Percentiles rank a stretch among this genome's conserved stretches.
These are phyloP conservation scores for Aureobasidium melanogenum DNA, from an alignment of 2,329 filamentous ascomycete species.

Conservation along the genomic window DNA sequence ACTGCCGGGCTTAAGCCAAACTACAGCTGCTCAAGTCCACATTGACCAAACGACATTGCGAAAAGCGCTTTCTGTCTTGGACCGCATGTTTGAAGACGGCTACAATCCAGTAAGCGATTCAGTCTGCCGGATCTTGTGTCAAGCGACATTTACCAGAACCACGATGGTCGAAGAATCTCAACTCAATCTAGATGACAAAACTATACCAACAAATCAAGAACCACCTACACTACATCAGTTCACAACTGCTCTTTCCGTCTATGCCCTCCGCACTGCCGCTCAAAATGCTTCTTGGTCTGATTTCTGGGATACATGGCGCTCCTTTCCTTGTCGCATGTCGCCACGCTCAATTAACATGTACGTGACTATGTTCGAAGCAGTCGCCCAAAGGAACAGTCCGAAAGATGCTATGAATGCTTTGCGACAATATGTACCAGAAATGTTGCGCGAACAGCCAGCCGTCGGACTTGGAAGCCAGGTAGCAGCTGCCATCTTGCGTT, in stretches of 20 bases:
- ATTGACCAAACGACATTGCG: conserved; percentile 17
- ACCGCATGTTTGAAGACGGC: conserved; percentile 34
- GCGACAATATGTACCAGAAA: conserved; percentile 50
- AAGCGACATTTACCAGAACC: neutral
- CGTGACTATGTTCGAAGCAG: conserved; percentile 41
- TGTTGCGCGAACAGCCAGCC: conserved; percentile 46
- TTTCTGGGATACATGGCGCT: conserved; percentile 55
- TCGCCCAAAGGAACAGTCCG: conserved; percentile 32
- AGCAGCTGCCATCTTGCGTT: conserved; percentile 42
- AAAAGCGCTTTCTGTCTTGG: conserved; percentile 32
- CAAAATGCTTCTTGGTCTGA: conserved; percentile 33
- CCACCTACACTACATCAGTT: conserved; percentile 34
- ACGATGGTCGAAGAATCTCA: neutral
- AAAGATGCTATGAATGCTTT: conserved; percentile 41
- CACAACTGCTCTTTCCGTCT: conserved; percentile 21
- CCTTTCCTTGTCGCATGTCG: conserved; percentile 42
- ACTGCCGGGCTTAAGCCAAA: conserved; percentile 17
- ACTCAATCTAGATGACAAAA: neutral
- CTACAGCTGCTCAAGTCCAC: conserved; percentile 13
- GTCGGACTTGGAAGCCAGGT: conserved; percentile 40
- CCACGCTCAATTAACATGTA: conserved; percentile 49
- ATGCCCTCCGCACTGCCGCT: conserved; percentile 6
- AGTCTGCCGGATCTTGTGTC: conserved; percentile 38
- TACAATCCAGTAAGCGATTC: conserved; percentile 35
- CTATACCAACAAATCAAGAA: conserved; percentile 16